Evolutionary conservation across 2,329 filamentous ascomycete genomes (phyloP), one percentile per base, ranked within the genome.

Genomic region (Triangularia setosa): DNA sequence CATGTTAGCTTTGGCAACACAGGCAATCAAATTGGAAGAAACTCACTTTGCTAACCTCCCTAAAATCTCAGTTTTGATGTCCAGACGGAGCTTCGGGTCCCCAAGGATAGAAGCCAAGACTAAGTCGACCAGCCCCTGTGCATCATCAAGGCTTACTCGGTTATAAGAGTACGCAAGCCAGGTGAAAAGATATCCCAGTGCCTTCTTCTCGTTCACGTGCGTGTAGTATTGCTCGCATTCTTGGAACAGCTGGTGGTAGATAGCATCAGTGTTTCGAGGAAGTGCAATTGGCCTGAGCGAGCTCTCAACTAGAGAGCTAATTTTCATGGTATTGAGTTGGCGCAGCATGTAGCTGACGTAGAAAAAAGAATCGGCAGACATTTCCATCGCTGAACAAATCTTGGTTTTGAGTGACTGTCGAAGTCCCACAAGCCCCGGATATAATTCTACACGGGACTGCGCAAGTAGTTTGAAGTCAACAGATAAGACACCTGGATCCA

Each of bases 141-240:
- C 58, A 1, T 23, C 58, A 30, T 28, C 40, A 8, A 60, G 58
- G 25, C 35, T 60, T 3, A 60, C 27, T 5, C 27, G 35, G 25
- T 53, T 14, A 18, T 60, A 60, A n/a, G 58, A 60, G 23, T 60
- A 60, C 0, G 58, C 40, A 27, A 60, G 58, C 58, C 58, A 60
- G 7, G 40, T 60, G 40, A 60, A 60, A 44, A 60, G 58, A 27
- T 60, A 60, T 2, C 58, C 58, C 23, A 60, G 12, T 2, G 58
- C 58, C 58, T 24, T 60, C n/a, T 33, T 27, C 58, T 60, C 40
- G 24, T 53, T 60, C 1, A 7, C 3, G 40, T 33, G 33, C 14
- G 58, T 40, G 40, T 48, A 60, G 35, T 53, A 60, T 23, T 53
- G 58, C 23, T 60, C 35, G 27, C 58, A 60, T 12, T 60, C 58